Base-by-base conservation (phyloP, 306 rosid genomes). In the Vicia sativa region DNA sequence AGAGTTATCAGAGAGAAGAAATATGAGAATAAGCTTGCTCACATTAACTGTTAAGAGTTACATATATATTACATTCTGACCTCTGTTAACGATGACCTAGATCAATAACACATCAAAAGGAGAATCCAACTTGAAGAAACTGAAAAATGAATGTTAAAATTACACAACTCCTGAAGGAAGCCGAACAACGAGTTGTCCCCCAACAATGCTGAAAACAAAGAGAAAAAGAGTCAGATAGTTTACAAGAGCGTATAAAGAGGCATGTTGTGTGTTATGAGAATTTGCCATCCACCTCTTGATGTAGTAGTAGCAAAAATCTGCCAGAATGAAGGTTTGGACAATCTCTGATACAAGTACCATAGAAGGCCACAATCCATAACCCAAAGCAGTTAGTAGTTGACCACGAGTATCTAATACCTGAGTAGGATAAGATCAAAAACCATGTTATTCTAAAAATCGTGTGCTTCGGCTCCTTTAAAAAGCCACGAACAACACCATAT, bases 221-320 rank as follows among this genome's bases (percentile, higher is more conserved):
- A 1, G 29, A 16, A 76, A 56, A 18, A 25, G 2, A 3, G 73
- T 78, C 39, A 82, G 77, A 44, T 46, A 66, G 45, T 38, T 37
- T 13, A 72, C 54, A 71, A 53, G 58, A 39, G 68, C 15, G 52
- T 45, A 42, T 43, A 26, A 49, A 68, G 39, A 64, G 58, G 13
- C 16, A 50, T 42, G 19, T 35, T 42, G 52, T 37, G 42, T 64
- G 57, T 54, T 44, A 41, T 23, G 31, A 67, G 45, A 39, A 67
- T 6, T 34, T 29, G 45, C 45, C 53, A 64, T 66, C 31, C 56
- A 88, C 95, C 95, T 88, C 71, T 81, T 85, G 67, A 88, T 77
- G 62, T 88, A 88, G 85, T 88, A 88, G 81, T 88, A 88, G 77
- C 95, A 88, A 73, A 88, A 88, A 75, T 88, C 95, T n/a, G 95